phyloP scores from a whole-genome alignment of 225 moss, liverwort and hornwort genomes.

The Pseudisothecium myosuroides region DNA sequence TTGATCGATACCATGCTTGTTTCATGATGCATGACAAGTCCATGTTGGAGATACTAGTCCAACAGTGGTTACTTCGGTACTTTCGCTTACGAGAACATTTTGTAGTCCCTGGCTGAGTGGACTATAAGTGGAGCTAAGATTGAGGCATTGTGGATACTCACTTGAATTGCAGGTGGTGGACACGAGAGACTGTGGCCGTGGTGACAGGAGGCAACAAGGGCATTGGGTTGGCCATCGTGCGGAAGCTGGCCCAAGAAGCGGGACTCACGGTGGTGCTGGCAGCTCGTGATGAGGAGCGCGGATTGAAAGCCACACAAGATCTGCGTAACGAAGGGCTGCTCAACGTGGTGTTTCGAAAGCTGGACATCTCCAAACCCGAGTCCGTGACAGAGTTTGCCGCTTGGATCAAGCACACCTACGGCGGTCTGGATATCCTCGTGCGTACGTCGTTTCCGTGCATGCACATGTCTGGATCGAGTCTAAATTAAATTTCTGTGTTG shows the following conservation, averaged over 20 bases:
- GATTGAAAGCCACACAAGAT: neutral
- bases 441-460: neutral
- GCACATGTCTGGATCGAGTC: neutral
- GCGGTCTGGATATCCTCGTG: slow-evolving; percentile 38
- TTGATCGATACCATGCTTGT: neutral
- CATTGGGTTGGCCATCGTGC: neutral
- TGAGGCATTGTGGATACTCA: neutral
- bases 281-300: neutral
- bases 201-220: neutral
- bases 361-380: slow-evolving; percentile 23
- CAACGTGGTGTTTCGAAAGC: slow-evolving; percentile 9
- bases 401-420: slow-evolving; percentile 17
- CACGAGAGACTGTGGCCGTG: neutral
- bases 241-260: neutral
- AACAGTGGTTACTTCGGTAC: too few relatives aligned
- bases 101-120: neutral
- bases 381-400: slow-evolving; percentile 6
- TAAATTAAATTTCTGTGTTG: neutral
- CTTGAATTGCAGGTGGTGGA: neutral
- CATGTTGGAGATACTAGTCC: neutral
- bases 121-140: neutral
- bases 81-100: neutral
- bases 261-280: neutral
- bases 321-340: slow-evolving; percentile 21
- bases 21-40: neutral